Evolutionary conservation across 768 basidiomycete genomes (phyloP), one percentile per base, ranked within the genome.

Genomic region (Flagelloscypha sp.): DNA sequence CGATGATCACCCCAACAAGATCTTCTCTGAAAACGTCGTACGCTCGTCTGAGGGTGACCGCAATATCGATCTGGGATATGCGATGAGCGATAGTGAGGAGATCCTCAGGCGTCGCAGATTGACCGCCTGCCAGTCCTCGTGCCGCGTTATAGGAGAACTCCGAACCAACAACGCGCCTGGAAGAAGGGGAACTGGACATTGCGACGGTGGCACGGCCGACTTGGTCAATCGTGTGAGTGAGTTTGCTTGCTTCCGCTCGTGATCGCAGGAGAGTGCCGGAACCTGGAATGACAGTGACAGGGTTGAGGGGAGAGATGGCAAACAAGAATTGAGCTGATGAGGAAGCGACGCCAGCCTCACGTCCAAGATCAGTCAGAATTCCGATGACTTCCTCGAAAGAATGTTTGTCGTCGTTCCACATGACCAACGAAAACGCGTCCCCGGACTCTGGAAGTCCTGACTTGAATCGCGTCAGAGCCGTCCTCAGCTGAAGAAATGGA

Each of bases 341-440:
- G n/a, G n/a, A n/a, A n/a, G n/a, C n/a, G n/a, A n/a, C n/a, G n/a
- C n/a, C n/a, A n/a, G n/a, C n/a, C n/a, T n/a, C n/a, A 37, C 59
- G 59, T 0, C 69, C 67, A 48, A 70, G 56, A 29, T 83, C 83
- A 38, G 68, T 65, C 5, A 87, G 59, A 27, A 89, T 70, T 41
- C 75, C 72, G 43, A 82, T 81, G 36, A 95, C 79, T 50, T 98
- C 90, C 33, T 83, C 79, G 48, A 82, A 84, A 0, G 88, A 90
- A 57, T 97, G 95, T 48, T 93, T 94, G 57, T 99, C 95, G 56
- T 95, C 93, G 61, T 93, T 92, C 92, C 92, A 97, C 4, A 98
- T 59, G 18, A 94, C 66, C 38, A 97, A 69, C 28, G 83, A 80
- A 47, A 79, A 88, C 36, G 79, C 72, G 45, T 88, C 84, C 42